Evolutionary conservation across 331 rosid genomes (phyloP).

Genomic region (Rhamnella rubrinervis): DNA sequence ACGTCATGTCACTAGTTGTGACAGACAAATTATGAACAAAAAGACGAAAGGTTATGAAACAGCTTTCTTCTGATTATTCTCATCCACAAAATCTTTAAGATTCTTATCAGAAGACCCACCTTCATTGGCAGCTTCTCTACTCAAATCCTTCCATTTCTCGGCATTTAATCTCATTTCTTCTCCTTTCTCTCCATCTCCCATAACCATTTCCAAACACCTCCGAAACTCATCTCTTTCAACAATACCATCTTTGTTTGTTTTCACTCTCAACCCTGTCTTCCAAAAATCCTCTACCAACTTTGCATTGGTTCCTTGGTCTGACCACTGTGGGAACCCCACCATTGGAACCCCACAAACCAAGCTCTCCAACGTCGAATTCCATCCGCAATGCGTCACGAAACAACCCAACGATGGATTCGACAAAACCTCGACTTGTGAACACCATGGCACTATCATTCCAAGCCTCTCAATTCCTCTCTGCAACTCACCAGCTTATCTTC

Average conservation of each 20-base stretch:
- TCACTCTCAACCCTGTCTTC: slow-evolving; percentile 13
- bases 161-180: slow-evolving; percentile 16
- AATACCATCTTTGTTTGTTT: background rate
- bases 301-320: slow-evolving; percentile 16
- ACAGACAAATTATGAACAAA: too few relatives aligned
- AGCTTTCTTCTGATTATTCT: too few relatives aligned
- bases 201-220: slow-evolving; percentile 20
- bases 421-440: slow-evolving; percentile 22
- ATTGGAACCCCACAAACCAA: slow-evolving; percentile 11
- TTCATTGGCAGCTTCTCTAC: slow-evolving; percentile 10
- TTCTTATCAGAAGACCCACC: slow-evolving; percentile 27
- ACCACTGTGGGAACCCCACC: slow-evolving; percentile 22
- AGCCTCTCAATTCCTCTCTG: slow-evolving; percentile 18
- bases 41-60: too few relatives aligned
- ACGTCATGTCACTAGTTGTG: too few relatives aligned
- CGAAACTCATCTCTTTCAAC: slow-evolving; percentile 14
- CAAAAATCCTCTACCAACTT: slow-evolving; percentile 12
- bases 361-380: slow-evolving; percentile 25
- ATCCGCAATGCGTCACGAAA: slow-evolving; percentile 19
- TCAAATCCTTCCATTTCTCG: slow-evolving; percentile 25
- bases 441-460: slow-evolving; percentile 14
- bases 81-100: slow-evolving; percentile 14
- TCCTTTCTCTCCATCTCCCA: slow-evolving; percentile 20
- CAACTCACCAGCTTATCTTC: background rate
- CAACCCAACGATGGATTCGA: slow-evolving; percentile 7